Percentiles rank a stretch among this genome's conserved stretches.
Evolutionary conservation across 805 yeast genomes (phyloP).

Genomic region (Pichia thaimueangensis): DNA sequence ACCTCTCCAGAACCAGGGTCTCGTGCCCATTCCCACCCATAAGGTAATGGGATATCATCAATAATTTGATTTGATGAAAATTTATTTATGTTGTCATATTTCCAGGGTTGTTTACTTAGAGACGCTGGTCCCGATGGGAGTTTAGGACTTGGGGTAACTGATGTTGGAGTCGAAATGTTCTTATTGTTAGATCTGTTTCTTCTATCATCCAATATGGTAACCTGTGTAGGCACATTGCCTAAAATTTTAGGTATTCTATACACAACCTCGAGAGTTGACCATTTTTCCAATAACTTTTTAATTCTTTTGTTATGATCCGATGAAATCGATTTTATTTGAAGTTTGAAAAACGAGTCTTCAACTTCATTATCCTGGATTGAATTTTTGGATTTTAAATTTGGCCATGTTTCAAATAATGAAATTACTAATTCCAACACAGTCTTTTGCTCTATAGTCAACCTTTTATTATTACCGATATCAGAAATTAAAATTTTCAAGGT

Average conservation of each 20-base stretch:
- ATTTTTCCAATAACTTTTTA: conserved; percentile 45
- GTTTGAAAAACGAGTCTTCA: conserved; percentile 50
- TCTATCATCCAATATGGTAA: conserved; percentile 21
- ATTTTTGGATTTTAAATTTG: conserved; percentile 61
- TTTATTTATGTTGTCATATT: conserved; percentile 11
- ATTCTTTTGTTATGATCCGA: conserved; percentile 32
- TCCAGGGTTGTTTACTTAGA: conserved; percentile 16
- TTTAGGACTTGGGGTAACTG: background rate
- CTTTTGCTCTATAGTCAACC: conserved; percentile 28
- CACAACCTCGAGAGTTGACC: conserved; percentile 76
- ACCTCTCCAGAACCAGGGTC: conserved; percentile 38
- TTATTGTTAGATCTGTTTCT: conserved; percentile 15
- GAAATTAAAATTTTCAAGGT: conserved; percentile 38
- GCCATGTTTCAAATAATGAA: conserved; percentile 56
- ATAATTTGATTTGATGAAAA: conserved; percentile 18
- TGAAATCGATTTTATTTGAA: conserved; percentile 19
- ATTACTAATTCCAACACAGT: conserved; percentile 44
- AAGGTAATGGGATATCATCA: conserved; percentile 41
- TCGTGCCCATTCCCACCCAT: conserved; percentile 59
- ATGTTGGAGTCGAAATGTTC: conserved; percentile 8
- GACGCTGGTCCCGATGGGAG: conserved; percentile 13
- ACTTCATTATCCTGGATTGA: conserved; percentile 70
- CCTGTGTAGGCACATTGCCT: conserved; percentile 19
- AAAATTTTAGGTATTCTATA: conserved; percentile 70
- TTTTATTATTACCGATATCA: conserved; percentile 3